Evolutionary conservation across 2,329 filamentous ascomycete species (phyloP).

Genomic region (Tolypocladium nubicola): DNA sequence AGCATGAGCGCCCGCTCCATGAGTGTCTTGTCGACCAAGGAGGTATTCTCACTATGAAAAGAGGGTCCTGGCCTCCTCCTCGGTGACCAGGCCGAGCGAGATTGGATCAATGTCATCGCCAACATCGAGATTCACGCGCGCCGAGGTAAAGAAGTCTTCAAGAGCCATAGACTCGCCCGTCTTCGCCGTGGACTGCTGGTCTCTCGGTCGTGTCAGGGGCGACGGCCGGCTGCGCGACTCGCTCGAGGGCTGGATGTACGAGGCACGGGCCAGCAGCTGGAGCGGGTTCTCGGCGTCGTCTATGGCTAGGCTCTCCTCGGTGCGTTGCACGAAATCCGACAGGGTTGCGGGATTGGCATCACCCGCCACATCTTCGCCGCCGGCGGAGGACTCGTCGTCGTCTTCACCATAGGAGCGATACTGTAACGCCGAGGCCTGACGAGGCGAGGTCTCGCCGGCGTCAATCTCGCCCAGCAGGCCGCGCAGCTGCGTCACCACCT

Average conservation of each 20-base stretch:
- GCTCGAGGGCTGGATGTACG: conserved; percentile 51
- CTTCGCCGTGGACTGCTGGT: not conserved
- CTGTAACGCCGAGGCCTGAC: not conserved
- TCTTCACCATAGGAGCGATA: conserved; percentile 12
- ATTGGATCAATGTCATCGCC: conserved; percentile 58
- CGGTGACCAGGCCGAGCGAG: conserved; percentile 56
- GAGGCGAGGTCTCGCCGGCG: conserved; percentile 7
- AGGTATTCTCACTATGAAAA: conserved; percentile 47
- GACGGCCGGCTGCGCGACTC: conserved; percentile 17
- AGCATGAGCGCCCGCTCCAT: not conserved
- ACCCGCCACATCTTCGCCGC: conserved; percentile 18
- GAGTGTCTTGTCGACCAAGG: not conserved
- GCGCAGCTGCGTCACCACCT: conserved; percentile 32
- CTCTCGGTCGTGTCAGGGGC: conserved; percentile 10
- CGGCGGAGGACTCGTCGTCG: conserved; percentile 18
- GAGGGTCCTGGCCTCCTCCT: conserved; percentile 52
- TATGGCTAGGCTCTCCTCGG: conserved; percentile 45
- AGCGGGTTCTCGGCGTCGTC: conserved; percentile 69
- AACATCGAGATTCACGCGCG: conserved; percentile 51
- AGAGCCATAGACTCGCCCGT: conserved; percentile 27
- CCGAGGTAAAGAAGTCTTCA: conserved; percentile 56
- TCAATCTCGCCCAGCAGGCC: conserved; percentile 23
- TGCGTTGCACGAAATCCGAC: conserved; percentile 16
- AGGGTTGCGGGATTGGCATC: conserved; percentile 14
- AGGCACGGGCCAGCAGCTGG: conserved; percentile 62